Percentiles rank a stretch among this genome's conserved stretches.
Conservation (phyloP, 805 yeast species). For the Candida argentea region DNA sequence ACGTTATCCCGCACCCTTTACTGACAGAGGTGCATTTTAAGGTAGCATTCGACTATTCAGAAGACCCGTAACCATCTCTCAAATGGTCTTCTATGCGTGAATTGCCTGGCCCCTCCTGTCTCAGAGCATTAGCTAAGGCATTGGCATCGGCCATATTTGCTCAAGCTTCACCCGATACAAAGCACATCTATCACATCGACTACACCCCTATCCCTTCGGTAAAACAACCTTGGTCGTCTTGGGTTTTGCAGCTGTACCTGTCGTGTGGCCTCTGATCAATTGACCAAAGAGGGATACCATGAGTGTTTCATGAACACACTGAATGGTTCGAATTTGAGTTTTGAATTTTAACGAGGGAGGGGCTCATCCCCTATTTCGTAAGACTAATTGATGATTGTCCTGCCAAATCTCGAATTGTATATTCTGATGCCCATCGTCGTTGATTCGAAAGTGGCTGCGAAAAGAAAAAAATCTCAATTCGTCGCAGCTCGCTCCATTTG, state of each 20-base stretch:
- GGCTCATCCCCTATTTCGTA: too few species aligned
- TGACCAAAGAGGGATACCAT: too few species aligned
- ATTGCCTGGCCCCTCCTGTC: constrained; percentile 3
- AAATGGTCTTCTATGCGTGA: constrained; percentile 39
- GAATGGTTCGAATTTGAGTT: too few species aligned
- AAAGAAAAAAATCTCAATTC: too few species aligned
- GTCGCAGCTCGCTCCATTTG: too few species aligned
- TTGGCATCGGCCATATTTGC: constrained; percentile 45
- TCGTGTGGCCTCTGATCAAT: too few species aligned
- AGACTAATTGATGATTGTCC: too few species aligned
- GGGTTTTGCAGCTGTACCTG: constrained; percentile 91
- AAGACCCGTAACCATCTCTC: constrained; percentile 73
- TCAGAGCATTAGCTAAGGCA: constrained; percentile 13
- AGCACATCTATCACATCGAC: constrained; percentile 48
- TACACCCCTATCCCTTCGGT: constrained; percentile 63
- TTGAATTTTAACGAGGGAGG: too few species aligned
- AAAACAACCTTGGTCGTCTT: constrained; percentile 74
- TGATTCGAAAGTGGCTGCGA: too few species aligned
- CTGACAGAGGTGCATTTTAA: constrained; percentile 44
- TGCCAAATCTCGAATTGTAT: too few species aligned
- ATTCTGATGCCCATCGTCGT: too few species aligned
- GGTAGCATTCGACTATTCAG: constrained; percentile 68
- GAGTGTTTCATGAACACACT: too few species aligned
- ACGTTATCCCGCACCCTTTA: constrained; percentile 52
- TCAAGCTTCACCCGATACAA: constrained; percentile 41